Base-by-base conservation (phyloP, 2,329 filamentous ascomycete genomes). In the Hansfordia pulvinata region DNA sequence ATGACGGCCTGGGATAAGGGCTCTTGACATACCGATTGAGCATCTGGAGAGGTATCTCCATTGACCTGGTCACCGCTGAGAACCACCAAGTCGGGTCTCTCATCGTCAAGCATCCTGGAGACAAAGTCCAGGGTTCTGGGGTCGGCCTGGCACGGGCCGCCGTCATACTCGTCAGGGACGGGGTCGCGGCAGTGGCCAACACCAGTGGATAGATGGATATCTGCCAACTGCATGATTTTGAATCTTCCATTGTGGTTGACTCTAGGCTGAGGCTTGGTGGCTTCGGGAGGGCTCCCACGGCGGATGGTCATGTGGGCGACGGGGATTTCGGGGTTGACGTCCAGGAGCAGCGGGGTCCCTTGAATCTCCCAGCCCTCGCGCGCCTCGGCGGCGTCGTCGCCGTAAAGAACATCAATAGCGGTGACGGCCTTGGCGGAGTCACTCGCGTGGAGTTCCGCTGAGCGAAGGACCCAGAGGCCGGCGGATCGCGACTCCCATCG, bases 141-240 rank as follows among this genome's bases (percentile, higher is more conserved):
- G 47, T 98, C 90, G 2, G 90, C 90, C 44, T 94, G 83, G 50
- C 90, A 98, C 40, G 74, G 71, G 8, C 77, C 80, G 5, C 75
- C 76, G 27, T 83, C 70, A 37, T 72, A 69, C 25, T 65, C 67
- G 34, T 73, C 68, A 0, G 86, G 86, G 38, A 88, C 65, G n/a
- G 84, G 72, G 40, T 98, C 85, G 37, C 90, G 74, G 46, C 90
- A 98, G 23, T 56, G 55, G 8, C 90, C 90, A 5, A 86, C 64
- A 8, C 88, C 90, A 3, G 90, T 98, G 44, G 84, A 88, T 30
- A 98, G 58, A 52, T 98, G 90, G 34, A 96, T 58, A 56, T 98
- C 90, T n/a, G 85, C 80, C 29, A 93, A 63, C 54, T 98, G 90
- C 67, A 98, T 74, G 37, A 98, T 93, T 60, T 96, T 96, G 61